Evolutionary conservation across 2,329 filamentous ascomycete species (phyloP), one percentile per base, ranked within the genome.

Genomic region (Arthrobotrys sphaeroides): DNA sequence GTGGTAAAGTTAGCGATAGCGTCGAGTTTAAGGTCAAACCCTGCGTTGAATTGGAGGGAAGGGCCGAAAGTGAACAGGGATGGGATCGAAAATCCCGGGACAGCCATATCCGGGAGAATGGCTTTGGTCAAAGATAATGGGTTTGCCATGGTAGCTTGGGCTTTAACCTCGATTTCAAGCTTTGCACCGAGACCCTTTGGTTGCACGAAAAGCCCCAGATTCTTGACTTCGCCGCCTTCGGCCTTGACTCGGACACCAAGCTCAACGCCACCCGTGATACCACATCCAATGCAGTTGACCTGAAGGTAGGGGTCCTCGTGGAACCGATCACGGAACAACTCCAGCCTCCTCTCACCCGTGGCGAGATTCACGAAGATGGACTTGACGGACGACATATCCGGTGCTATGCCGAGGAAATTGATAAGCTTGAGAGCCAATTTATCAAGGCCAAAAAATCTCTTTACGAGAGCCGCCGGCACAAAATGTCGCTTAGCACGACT

Each of bases 231-330:
- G 12, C 77, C 76, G 6, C 65, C 20, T 26, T 78, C 61, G 38
- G 75, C 66, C 22, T 73, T 73, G 22, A 77, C 33, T 33, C 73
- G 70, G 24, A 77, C 55, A 28, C 66, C 62, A 16, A 78, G 55
- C 24, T 77, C 49, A 4, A 78, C 33, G 4, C 77, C 75, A 10
- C 77, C 77, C 2, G 38, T 73, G 12, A 66, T 57, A 51, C 73
- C 77, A 33, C 77, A 78, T n/a, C 68, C 77, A 16, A 73, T 24
- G 33, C 77, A 78, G 13, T 78, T 72, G 5, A 78, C n/a, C 26
- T 74, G 43, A 3, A 74, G 38, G 22, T 68, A 57, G 18, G 53
- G 43, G 13, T 62, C 43, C 28, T 68, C 62, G 55, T 74, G 70
- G 13, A 74, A 74, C 1, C 62, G 55, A 10, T 74, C 70, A 18